Evolutionary conservation across 176 grass and related monocot species (phyloP), one percentile per base, ranked within the genome.

Genomic region (Ananas comosus): DNA sequence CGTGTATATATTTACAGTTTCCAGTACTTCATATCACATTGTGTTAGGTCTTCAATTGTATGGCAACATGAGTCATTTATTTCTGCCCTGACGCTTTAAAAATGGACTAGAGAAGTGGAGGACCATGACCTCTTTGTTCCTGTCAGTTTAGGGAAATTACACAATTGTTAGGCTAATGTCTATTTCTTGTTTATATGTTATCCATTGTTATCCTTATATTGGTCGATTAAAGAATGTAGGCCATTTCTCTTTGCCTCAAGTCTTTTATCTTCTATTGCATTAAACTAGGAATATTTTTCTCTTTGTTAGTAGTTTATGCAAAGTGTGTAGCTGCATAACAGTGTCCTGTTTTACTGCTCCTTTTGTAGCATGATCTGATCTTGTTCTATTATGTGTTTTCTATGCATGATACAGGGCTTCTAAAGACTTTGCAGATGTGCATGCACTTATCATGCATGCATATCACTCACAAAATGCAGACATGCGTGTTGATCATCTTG

Each of bases 361-460:
- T 7, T 21, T 9, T 61, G 2, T 19, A 21, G 56, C 21, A 22
- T 10, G 56, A 18, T 61, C 21, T 19, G 21, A 18, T 61, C 13
- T 59, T 59, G 17, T 61, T 8, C 21, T 61, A 83, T 66, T 65
- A 69, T 76, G 25, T 80, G 85, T 76, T 71, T 81, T 73, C 80
- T 83, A 58, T 88, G 73, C 80, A 80, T 48, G 77, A 80, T 83
- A 84, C 90, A 99, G 94, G 88, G 83, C 89, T 78, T 92, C 89
- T 63, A 90, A 92, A 86, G 94, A 93, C 77, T 93, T 92, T 67
- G 51, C 71, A 80, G 90, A 93, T 85, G 77, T 85, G 77, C 94
- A 93, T 85, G 94, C 75, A 63, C 86, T 99, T 78, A 72, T 82
- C 71, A 93, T 93, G 80, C 94, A 99, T 80, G 80, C 89, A 66